Percentiles rank a stretch among this genome's conserved stretches.
Conservation (phyloP, 2,329 filamentous ascomycete genomes). For the Exophiala sp. region DNA sequence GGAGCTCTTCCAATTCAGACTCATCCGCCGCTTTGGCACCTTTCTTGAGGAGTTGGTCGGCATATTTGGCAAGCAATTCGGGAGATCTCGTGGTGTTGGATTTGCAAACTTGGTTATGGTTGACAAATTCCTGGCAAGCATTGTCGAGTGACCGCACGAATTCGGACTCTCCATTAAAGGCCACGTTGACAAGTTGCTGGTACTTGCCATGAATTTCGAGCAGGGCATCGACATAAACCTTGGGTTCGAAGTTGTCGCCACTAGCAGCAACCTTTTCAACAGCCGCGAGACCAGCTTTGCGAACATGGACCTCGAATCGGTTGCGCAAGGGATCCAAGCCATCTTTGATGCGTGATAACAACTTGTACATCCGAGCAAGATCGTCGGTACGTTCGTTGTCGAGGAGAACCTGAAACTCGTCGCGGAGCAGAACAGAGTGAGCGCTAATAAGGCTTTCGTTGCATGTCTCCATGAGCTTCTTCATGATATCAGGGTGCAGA, state of each 20-base stretch:
- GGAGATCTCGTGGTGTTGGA: conserved; percentile 90
- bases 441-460: conserved; percentile 86
- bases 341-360: conserved; percentile 83
- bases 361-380: conserved; percentile 91
- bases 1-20: conserved; percentile 81
- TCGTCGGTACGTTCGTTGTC: conserved; percentile 95
- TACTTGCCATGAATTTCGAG: conserved; percentile 94
- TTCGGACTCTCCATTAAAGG: conserved; percentile 92
- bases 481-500: conserved; percentile 83
- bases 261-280: conserved; percentile 88
- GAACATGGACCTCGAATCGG: conserved; percentile 87
- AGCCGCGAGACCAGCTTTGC: conserved; percentile 81
- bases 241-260: conserved; percentile 87
- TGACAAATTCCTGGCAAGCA: conserved; percentile 96
- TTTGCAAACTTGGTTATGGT: conserved; percentile 94
- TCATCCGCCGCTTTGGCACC: conserved; percentile 90
- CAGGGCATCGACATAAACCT: conserved; percentile 92
- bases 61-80: conserved; percentile 91
- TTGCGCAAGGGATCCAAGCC: conserved; percentile 83
- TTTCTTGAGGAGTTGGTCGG: conserved; percentile 88
- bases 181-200: conserved; percentile 81
- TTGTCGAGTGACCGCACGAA: conserved; percentile 96
- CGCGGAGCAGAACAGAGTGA: conserved; percentile 78
- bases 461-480: conserved; percentile 79
- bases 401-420: conserved; percentile 91